A percentile compares a stretch with the other conserved stretches of the same genome.
Evolutionary conservation across 2,329 filamentous ascomycete genomes (phyloP).

Genomic region (Cladosporium phlei): DNA sequence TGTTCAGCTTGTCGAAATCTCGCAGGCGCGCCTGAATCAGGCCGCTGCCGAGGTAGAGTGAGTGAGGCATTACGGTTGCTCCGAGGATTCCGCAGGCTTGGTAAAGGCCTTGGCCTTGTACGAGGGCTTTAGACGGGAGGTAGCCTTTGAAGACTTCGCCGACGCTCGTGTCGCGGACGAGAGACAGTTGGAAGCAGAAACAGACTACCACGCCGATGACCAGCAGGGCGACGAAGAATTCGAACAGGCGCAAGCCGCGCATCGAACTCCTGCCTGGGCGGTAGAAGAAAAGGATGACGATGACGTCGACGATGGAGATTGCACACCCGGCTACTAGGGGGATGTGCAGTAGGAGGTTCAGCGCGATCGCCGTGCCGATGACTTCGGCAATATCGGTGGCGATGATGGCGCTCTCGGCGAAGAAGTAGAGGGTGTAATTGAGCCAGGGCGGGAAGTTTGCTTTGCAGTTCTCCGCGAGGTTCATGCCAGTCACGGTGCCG

Average conservation of each 20-base stretch:
- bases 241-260: slow-evolving; percentile 58
- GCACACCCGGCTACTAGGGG: slow-evolving; percentile 65
- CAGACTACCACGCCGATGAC: slow-evolving; percentile 66
- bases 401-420: slow-evolving; percentile 54
- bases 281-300: slow-evolving; percentile 65
- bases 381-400: slow-evolving; percentile 60
- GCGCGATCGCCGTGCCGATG: slow-evolving; percentile 65
- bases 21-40: slow-evolving; percentile 63
- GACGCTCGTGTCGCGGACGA: slow-evolving; percentile 53
- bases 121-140: slow-evolving; percentile 55
- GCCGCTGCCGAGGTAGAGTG: slow-evolving; percentile 63
- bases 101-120: slow-evolving; percentile 58
- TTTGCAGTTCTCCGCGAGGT: slow-evolving; percentile 47
- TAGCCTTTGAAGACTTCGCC: slow-evolving; percentile 62
- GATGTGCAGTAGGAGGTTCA: slow-evolving; percentile 61
- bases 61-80: slow-evolving; percentile 70
- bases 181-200: slow-evolving; percentile 64
- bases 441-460: slow-evolving; percentile 50
- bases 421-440: slow-evolving; percentile 50
- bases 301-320: slow-evolving; percentile 63
- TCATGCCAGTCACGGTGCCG: slow-evolving; percentile 47
- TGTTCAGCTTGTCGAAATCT: slow-evolving; percentile 57
- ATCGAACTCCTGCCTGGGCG: slow-evolving; percentile 53
- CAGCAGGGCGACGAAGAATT: slow-evolving; percentile 58
- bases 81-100: slow-evolving; percentile 73